phyloP scores from a whole-genome alignment of 2,329 filamentous ascomycete genomes.

The Alternaria hordeiaustralica region DNA sequence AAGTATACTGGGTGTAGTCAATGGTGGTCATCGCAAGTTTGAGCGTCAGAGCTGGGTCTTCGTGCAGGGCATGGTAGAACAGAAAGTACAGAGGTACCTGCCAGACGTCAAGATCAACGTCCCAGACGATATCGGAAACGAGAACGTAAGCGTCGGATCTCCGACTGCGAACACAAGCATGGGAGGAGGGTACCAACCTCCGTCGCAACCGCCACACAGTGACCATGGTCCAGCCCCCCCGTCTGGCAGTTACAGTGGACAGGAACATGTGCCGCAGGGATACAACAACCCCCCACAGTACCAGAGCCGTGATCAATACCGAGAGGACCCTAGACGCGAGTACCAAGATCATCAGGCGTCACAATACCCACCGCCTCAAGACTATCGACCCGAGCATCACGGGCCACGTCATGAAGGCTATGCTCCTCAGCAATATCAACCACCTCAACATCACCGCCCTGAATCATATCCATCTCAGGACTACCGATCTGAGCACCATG shows the following conservation, averaged over 20 bases:
- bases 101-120: constrained; percentile 40
- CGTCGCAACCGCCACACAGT: constrained; percentile 12
- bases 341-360: constrained; percentile 8
- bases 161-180: constrained; percentile 17
- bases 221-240: constrained; percentile 4
- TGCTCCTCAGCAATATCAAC: background rate
- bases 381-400: constrained; percentile 9
- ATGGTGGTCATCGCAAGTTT: constrained; percentile 39
- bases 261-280: constrained; percentile 2
- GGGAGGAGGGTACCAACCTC: constrained; percentile 16
- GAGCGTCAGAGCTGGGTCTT: constrained; percentile 41
- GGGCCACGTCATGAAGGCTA: constrained; percentile 7
- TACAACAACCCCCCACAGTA: constrained; percentile 13
- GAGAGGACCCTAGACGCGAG: background rate
- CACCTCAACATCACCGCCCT: constrained; percentile 3
- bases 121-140: constrained; percentile 40
- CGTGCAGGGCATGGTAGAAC: constrained; percentile 39
- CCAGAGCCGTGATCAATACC: constrained; percentile 14
- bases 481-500: constrained; percentile 3
- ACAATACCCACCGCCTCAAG: background rate
- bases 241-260: constrained; percentile 6
- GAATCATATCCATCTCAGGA: constrained; percentile 1
- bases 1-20: constrained; percentile 39
- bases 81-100: constrained; percentile 38
- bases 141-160: constrained; percentile 36